A percentile compares a stretch with the other conserved stretches of the same genome.
These are phyloP conservation scores for Cornus controversa DNA, from an alignment of 148 eudicot genomes.

Conservation along the genomic window DNA sequence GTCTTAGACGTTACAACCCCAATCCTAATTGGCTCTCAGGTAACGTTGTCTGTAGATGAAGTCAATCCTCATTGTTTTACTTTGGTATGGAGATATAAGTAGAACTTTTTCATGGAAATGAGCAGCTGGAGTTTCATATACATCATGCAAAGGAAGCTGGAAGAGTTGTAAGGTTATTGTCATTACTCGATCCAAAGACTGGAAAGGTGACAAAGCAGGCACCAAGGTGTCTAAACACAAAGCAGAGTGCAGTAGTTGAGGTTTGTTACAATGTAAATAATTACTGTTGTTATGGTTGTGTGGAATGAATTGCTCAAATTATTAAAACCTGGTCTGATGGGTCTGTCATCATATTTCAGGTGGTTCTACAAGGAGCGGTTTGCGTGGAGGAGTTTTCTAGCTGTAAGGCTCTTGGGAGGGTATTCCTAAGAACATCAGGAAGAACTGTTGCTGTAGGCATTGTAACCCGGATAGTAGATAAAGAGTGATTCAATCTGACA, in stretches of 20 bases:
- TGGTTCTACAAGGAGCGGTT: slow-evolving; percentile 58
- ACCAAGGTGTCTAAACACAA: slow-evolving; percentile 71
- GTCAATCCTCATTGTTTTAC: not conserved
- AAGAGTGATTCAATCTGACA: not conserved
- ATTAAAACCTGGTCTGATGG: not conserved
- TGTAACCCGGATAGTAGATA: slow-evolving; percentile 53
- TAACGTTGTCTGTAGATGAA: slow-evolving; percentile 11
- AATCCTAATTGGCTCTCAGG: slow-evolving; percentile 83
- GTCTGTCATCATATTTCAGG: slow-evolving; percentile 37
- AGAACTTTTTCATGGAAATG: slow-evolving; percentile 11
- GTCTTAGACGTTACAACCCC: slow-evolving; percentile 71
- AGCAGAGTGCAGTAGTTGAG: slow-evolving; percentile 88
- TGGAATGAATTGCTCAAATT: not conserved
- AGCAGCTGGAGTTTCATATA: slow-evolving; percentile 85
- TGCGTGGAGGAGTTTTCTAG: slow-evolving; percentile 71
- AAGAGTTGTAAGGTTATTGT: slow-evolving; percentile 63
- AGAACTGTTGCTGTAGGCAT: slow-evolving; percentile 87
- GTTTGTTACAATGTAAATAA: slow-evolving; percentile 29
- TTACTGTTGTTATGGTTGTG: no score
- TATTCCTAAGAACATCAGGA: slow-evolving; percentile 68
- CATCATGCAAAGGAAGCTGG: slow-evolving; percentile 88
- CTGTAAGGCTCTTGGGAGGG: slow-evolving; percentile 79
- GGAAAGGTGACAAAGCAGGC: slow-evolving; percentile 83
- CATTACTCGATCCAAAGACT: slow-evolving; percentile 89
- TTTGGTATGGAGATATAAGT: not conserved